phyloP scores from a whole-genome alignment of 164 flowering plant genomes.

The Warburgia ugandensis region DNA sequence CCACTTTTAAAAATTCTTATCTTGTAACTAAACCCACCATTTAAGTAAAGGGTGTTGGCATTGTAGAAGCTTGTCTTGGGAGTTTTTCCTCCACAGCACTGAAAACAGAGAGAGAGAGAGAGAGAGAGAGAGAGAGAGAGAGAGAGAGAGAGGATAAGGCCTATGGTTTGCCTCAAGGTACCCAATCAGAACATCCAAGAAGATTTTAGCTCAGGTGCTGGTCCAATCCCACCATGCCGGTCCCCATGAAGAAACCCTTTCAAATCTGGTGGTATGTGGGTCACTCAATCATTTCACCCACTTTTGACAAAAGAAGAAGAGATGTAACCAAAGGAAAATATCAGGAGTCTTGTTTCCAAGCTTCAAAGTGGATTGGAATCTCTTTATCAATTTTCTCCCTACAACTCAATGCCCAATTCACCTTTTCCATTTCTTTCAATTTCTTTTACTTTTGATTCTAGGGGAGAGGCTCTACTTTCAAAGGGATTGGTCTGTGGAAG shows the following conservation, averaged over 20 bases:
- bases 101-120: too few species aligned
- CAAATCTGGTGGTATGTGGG: neutral
- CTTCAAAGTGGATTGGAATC: neutral
- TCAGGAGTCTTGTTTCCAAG: conserved; percentile 1
- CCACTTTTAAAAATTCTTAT: too few species aligned
- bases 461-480: too few species aligned
- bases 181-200: neutral
- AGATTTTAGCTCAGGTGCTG: conserved; percentile 6
- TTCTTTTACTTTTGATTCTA: neutral
- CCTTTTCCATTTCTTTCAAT: neutral
- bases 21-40: too few species aligned
- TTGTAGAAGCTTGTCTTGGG: too few species aligned
- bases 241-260: neutral
- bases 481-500: neutral
- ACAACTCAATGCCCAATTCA: neutral
- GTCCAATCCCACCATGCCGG: neutral
- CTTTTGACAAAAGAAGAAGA: conserved; percentile 6
- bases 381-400: neutral
- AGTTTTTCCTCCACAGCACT: too few species aligned
- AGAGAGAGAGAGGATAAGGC: neutral
- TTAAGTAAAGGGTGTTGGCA: too few species aligned
- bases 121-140: neutral
- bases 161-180: neutral
- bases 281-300: conserved; percentile 11
- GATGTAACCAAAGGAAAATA: neutral